Evolutionary conservation across 352 stramenopile genomes (phyloP), one percentile per base, ranked within the genome.

Genomic region (Nannochloropsis limnetica): DNA sequence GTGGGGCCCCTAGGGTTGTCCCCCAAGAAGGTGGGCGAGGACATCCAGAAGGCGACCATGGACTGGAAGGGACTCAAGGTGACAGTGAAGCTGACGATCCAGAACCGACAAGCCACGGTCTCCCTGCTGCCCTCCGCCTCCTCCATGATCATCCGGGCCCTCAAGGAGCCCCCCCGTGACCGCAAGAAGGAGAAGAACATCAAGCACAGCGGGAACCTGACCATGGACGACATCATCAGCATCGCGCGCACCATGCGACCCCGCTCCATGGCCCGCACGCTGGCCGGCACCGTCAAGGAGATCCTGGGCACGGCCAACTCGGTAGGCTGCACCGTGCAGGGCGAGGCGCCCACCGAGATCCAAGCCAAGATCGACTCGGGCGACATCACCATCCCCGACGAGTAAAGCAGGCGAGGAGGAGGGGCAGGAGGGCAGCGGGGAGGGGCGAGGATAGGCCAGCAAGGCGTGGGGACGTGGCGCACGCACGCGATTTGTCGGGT

Each of bases 51-150:
- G 92, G 96, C 95, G 84, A 99, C 97, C 83, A 92, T 93, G 90
- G 97, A 99, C 91, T 99, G 97, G 97, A 99, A 99, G 90, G 97
- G 97, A 86, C 90, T 99, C 74, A 98, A 97, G 86, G 96, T 99
- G 82, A 99, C 95, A 81, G 93, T 99, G 83, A 99, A 99, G 94
- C 93, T 99, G 81, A 99, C 95, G 79, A 98, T 99, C 87, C 90
- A 99, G 83, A 99, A 99, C 92, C 94, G 97, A 91, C 92, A 97
- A 88, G 91, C 91, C 37, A 98, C 95, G 23, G 95, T 98, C 80
- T 94, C 92, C 84, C 92, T 99, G 85, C 96, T 99, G 86, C 97
- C 97, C 80, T 96, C 92, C 82, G 95, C 96, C 68, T 98, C 95
- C 84, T 98, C 96, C 86, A 92, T 99, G 68, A 91, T 99, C 87